Base-by-base conservation (phyloP, 192 early-diverging fungal genomes). In the Chytriomyces sp. region DNA sequence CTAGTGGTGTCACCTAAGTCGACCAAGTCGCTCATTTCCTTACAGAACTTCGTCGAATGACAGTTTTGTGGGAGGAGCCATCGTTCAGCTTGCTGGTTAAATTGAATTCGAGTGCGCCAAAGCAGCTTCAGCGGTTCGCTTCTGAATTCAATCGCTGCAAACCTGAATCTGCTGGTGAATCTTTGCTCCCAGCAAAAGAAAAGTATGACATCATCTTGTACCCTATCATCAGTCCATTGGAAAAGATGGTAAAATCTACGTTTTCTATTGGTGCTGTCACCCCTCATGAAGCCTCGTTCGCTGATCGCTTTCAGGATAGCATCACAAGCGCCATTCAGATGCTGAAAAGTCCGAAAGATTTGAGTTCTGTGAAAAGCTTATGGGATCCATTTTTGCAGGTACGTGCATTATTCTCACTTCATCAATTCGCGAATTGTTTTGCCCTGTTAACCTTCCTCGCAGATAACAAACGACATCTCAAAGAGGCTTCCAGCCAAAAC, bases 51-150 rank as follows among this genome's bases (percentile, higher is more conserved):
- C 87, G 91, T 53, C 81, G 86, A 35, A 79, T 93, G 0, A 92
- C 94, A 0, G 92, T 95, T 26, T 75, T 95, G 4, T 93, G 93
- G 90, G 93, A 94, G 72, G 94, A 95, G 81, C 82, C 82, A 18
- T 94, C 92, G 92, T 79, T 89, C n/a, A 88, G 93, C 67, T 86
- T 84, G 76, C 87, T 95, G 26, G 81, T 84, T 8, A 78, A 85
- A 9, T 47, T 93, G 24, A 83, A 91, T 23, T 70, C 79, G 43
- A 91, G 93, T 53, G 80, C 87, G 2, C 83, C 79, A 61, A 86
- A 84, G 61, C 80, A 88, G 50, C 76, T 91, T 6, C 79, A 86
- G 20, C 84, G 86, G 23, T 75, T 94, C 7, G 82, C 87, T 16
- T 79, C 83, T 13, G 92, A 93, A 68, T 78, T 88, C 5, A 72